Conservation (phyloP, 2,329 filamentous ascomycete species). For the Colletotrichum liaoningense region DNA sequence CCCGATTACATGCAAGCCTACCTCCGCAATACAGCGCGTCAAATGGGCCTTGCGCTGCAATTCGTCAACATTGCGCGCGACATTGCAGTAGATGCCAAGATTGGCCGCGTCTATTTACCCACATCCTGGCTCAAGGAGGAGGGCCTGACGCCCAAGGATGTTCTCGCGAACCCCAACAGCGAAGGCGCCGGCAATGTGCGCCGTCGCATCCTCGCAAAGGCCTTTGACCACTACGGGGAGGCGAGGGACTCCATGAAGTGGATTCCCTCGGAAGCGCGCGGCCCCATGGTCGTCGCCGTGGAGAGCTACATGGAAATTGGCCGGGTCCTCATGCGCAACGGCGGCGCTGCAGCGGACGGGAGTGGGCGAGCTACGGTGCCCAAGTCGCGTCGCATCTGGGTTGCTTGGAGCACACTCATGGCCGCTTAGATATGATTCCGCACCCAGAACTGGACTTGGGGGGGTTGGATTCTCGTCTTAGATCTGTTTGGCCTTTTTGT, state of each 20-base stretch:
- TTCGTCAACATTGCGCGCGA: conserved; percentile 83
- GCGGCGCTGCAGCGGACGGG: conserved; percentile 18
- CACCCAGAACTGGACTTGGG: not conserved
- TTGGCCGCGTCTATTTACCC: conserved; percentile 77
- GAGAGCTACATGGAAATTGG: conserved; percentile 84
- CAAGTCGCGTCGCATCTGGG: conserved; percentile 58
- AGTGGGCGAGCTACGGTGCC: conserved; percentile 55
- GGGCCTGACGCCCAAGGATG: conserved; percentile 63
- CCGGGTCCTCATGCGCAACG: conserved; percentile 59
- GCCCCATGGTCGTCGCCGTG: conserved; percentile 75
- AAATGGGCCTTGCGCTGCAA: conserved; percentile 81
- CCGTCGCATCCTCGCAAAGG: conserved; percentile 65
- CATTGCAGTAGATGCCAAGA: conserved; percentile 73
- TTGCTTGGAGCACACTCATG: conserved; percentile 68
- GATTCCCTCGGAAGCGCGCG: conserved; percentile 69
- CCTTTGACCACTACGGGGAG: conserved; percentile 69
- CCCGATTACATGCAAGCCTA: conserved; percentile 46
- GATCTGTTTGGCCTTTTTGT: not conserved
- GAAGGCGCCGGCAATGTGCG: conserved; percentile 62
- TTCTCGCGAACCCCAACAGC: conserved; percentile 62
- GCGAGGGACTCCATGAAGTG: conserved; percentile 68
- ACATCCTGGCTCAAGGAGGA: conserved; percentile 70
- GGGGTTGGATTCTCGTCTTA: not conserved
- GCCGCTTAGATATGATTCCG: not conserved
- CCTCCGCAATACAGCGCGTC: conserved; percentile 66